Evolutionary conservation across 129 eudicot genomes (phyloP).

Genomic region (Tagetes erecta): DNA sequence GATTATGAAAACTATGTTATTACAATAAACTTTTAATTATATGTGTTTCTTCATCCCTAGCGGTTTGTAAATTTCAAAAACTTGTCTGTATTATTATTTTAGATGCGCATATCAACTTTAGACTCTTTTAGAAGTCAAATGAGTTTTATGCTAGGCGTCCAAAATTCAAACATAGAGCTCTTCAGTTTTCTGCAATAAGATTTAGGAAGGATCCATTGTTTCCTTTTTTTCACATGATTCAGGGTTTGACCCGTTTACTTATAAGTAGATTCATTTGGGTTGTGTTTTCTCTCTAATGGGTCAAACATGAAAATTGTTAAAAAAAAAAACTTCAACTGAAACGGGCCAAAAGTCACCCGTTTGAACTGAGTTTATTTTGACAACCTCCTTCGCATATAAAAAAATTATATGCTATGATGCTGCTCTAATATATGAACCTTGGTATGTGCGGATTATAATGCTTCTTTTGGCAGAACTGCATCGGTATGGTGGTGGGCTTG

Average conservation of each 20-base stretch:
- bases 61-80: too few relatives aligned
- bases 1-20: not conserved
- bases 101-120: too few relatives aligned
- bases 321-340: not conserved
- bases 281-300: not conserved
- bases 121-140: too few relatives aligned
- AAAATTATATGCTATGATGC: not conserved
- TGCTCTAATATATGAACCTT: not conserved
- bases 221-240: not conserved
- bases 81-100: too few relatives aligned
- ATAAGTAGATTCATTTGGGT: not conserved
- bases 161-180: not conserved
- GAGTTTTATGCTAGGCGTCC: not conserved
- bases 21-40: not conserved
- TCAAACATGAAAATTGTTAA: not conserved
- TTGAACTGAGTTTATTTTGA: not conserved
- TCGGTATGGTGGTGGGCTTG: slow-evolving; percentile 75
- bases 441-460: not conserved
- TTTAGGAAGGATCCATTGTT: not conserved
- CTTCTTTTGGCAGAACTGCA: slow-evolving; percentile 73
- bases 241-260: not conserved
- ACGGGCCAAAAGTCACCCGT: not conserved
- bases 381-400: too few relatives aligned
- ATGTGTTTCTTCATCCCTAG: not conserved
- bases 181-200: not conserved